Base-by-base conservation (phyloP, 139 green algal genomes). In the Chlorella sp. region DNA sequence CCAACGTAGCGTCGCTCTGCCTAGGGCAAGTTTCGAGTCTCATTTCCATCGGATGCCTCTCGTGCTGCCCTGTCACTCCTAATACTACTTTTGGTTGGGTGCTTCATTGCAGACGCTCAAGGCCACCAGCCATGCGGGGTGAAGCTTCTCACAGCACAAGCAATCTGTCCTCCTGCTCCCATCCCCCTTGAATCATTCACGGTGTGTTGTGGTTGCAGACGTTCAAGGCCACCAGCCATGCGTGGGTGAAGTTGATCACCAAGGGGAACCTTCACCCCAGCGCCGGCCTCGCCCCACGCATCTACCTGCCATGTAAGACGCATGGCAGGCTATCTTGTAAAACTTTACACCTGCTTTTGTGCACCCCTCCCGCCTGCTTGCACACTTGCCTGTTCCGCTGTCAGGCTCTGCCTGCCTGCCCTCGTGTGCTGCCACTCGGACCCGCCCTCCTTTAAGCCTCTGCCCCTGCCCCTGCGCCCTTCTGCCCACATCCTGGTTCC, bases 251-350 rank as follows among this genome's bases (percentile, higher is more conserved):
- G 64, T 22, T 80, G 24, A 30, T 88, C 22, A 88, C 83, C 37
- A 80, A 80, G 64, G 84, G 66, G 18, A 88, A 88, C 84, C 66
- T 88, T 37, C 34, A 88, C 39, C 84, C 84, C 40, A 81, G 37
- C 68, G 60, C 39, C 19, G 71, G 84, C 66, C 42, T 76, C 34
- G 73, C 73, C 66, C 84, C 84, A 16, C 84, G 84, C 39, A n/a
- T 88, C 64, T 88, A 88, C 84, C 84, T 88, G 68, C 84, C 84
- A 26, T 88, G 84, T 88, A 68, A 88, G 83, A 1, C 21, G 48
- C n/a, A 21, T 53, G 76, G 9, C 36, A 32, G 76, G 34, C 68
- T 26, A 34, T 76, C 22, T 57, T 68, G 60, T 36, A 39, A 19
- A 76, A n/a, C n/a, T n/a, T n/a, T n/a, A n/a, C n/a, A 9, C 48